Evolutionary conservation across 2,329 filamentous ascomycete genomes (phyloP).

Genomic region (Hymenoscyphus scutula): DNA sequence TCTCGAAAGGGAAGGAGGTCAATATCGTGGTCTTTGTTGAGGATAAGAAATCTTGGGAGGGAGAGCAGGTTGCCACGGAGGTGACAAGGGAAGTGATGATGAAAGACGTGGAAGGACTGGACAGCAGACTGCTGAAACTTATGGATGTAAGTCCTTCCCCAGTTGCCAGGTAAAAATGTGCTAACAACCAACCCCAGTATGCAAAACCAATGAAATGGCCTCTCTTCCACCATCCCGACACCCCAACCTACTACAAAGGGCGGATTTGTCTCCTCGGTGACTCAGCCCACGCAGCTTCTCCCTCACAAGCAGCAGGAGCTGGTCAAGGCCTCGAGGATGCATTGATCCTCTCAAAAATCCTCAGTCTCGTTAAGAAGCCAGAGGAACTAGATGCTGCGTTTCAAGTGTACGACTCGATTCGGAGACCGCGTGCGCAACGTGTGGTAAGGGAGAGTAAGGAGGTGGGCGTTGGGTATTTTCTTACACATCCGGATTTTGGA

Average conservation of each 20-base stretch:
- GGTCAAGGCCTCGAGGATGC: constrained; percentile 55
- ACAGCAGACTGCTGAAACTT: constrained; percentile 25
- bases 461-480: constrained; percentile 39
- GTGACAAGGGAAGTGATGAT: constrained; percentile 43
- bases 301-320: constrained; percentile 55
- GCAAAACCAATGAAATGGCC: constrained; percentile 23
- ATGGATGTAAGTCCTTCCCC: constrained; percentile 17
- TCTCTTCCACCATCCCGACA: constrained; percentile 34
- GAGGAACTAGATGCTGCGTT: constrained; percentile 44
- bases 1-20: constrained; percentile 51
- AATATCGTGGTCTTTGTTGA: constrained; percentile 52
- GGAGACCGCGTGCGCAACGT: constrained; percentile 34
- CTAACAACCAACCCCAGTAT: constrained; percentile 12
- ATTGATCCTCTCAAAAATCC: constrained; percentile 42
- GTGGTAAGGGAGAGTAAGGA: constrained; percentile 18
- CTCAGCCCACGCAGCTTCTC: constrained; percentile 59
- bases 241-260: constrained; percentile 39
- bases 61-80: constrained; percentile 38
- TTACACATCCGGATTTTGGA: constrained; percentile 39
- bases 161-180: neutral
- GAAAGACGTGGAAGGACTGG: constrained; percentile 43
- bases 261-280: constrained; percentile 54
- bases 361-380: constrained; percentile 39
- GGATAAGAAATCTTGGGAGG: constrained; percentile 42
- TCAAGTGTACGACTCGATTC: constrained; percentile 45